Conservation (phyloP, 306 rosid genomes). For the Nissolia schottii region DNA sequence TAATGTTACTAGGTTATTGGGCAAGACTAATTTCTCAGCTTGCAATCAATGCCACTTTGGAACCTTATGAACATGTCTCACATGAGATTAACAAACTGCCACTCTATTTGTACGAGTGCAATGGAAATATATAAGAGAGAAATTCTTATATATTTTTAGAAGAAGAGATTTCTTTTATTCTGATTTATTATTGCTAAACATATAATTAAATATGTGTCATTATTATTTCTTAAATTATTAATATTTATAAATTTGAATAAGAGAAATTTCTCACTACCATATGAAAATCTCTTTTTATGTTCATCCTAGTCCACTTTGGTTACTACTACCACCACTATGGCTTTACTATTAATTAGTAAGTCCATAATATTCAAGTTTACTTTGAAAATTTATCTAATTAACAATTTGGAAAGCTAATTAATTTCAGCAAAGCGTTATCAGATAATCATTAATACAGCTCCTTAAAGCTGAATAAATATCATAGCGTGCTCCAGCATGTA, state of each 20-base stretch:
- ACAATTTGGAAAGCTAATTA: too few relatives aligned
- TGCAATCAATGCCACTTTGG: conserved; percentile 16
- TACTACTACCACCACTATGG: neutral
- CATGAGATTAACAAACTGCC: neutral
- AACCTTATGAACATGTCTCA: neutral
- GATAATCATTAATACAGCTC: neutral
- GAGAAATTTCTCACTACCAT: too few relatives aligned
- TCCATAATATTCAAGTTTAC: neutral
- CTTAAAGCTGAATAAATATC: too few relatives aligned
- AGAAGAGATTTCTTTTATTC: too few relatives aligned
- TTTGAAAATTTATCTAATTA: neutral
- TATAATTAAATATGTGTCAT: too few relatives aligned
- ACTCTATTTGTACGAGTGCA: neutral
- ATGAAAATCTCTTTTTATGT: too few relatives aligned
- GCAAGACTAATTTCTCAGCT: neutral
- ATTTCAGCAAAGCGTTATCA: neutral
- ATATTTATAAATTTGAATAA: too few relatives aligned
- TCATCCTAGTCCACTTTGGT: neutral
- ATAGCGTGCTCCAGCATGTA: too few relatives aligned
- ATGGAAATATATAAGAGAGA: too few relatives aligned
- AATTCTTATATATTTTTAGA: too few relatives aligned
- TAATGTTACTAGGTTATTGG: neutral
- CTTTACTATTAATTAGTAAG: neutral
- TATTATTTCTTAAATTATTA: too few relatives aligned
- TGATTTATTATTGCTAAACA: too few relatives aligned